These are phyloP conservation scores for Collybia sp. DNA, from an alignment of 768 basidiomycete species.

Conservation along the genomic window DNA sequence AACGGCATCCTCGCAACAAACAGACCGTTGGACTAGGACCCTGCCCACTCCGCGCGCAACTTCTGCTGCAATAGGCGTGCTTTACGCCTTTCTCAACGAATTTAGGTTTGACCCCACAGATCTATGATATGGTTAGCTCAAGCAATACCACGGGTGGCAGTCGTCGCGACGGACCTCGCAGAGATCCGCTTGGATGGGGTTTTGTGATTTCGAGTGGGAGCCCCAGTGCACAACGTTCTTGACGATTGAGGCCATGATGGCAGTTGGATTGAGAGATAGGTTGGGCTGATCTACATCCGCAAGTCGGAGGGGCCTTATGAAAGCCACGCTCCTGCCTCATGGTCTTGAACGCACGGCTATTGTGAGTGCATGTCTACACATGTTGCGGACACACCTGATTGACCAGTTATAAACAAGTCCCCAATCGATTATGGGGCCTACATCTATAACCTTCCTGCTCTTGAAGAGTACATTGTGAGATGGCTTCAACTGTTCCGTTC, in stretches of 20 bases:
- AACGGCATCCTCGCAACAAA: slow-evolving; percentile 45
- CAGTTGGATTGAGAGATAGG: slow-evolving; percentile 13
- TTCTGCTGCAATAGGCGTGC: slow-evolving; percentile 59
- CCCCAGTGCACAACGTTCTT: slow-evolving; percentile 38
- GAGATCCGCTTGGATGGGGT: slow-evolving; percentile 29
- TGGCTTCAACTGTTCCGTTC: slow-evolving; percentile 41
- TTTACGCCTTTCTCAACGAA: slow-evolving; percentile 55
- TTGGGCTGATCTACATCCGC: slow-evolving; percentile 19
- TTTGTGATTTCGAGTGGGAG: slow-evolving; percentile 21
- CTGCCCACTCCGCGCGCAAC: slow-evolving; percentile 48
- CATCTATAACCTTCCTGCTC: slow-evolving; percentile 7
- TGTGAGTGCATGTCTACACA: slow-evolving; percentile 6
- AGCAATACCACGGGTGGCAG: slow-evolving; percentile 5
- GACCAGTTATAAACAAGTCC: slow-evolving; percentile 6
- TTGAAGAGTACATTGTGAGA: slow-evolving; percentile 10
- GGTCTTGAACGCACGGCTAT: neutral
- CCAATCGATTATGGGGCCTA: slow-evolving; percentile 13
- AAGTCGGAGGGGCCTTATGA: slow-evolving; percentile 20
- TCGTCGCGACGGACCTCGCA: slow-evolving; percentile 33
- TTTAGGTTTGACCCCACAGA: slow-evolving; percentile 57
- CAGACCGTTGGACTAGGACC: slow-evolving; percentile 36
- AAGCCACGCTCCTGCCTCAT: slow-evolving; percentile 1
- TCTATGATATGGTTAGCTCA: slow-evolving; percentile 23
- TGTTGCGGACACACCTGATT: neutral
- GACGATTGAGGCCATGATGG: slow-evolving; percentile 36